phyloP scores from a whole-genome alignment of 1,139 yeast species.

The Lodderomyces elongisporus region DNA sequence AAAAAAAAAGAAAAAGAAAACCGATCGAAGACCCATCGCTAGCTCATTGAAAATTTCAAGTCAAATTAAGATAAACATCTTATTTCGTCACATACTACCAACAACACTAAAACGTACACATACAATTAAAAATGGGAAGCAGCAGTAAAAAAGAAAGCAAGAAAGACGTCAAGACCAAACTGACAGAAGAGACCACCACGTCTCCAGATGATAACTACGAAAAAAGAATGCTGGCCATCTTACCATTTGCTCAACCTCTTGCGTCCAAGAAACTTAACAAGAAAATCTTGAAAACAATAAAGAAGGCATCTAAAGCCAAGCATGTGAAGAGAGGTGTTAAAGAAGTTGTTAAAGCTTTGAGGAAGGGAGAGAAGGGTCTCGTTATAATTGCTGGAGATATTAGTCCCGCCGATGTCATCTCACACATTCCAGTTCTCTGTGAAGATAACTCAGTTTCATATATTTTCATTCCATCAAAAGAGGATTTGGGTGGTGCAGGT shows the following conservation, averaged over 20 bases:
- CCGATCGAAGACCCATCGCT: too few relatives aligned
- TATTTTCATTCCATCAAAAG: constrained; percentile 92
- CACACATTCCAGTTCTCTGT: constrained; percentile 95
- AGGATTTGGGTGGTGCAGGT: constrained; percentile 97
- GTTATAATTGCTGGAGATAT: constrained; percentile 97
- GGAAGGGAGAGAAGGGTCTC: constrained; percentile 97
- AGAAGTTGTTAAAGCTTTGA: constrained; percentile 94
- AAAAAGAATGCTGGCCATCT: constrained; percentile 78
- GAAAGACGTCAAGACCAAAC: constrained; percentile 30
- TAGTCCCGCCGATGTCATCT: constrained; percentile 94
- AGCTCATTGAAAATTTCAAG: too few relatives aligned
- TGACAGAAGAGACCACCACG: constrained; percentile 29
- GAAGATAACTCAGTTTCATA: constrained; percentile 90
- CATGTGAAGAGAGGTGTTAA: constrained; percentile 98
- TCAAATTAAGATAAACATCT: too few relatives aligned
- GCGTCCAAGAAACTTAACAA: constrained; percentile 96
- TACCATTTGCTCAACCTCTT: constrained; percentile 91
- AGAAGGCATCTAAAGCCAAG: constrained; percentile 96
- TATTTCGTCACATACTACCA: too few relatives aligned
- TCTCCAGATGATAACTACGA: constrained; percentile 80
- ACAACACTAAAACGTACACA: background rate
- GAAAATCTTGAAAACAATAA: constrained; percentile 90
- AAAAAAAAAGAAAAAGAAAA: too few relatives aligned
- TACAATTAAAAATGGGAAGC: constrained; percentile 33
- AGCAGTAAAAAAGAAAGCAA: constrained; percentile 3